Conservation (phyloP, 768 basidiomycete genomes). For the Lepiota subincarnata region DNA sequence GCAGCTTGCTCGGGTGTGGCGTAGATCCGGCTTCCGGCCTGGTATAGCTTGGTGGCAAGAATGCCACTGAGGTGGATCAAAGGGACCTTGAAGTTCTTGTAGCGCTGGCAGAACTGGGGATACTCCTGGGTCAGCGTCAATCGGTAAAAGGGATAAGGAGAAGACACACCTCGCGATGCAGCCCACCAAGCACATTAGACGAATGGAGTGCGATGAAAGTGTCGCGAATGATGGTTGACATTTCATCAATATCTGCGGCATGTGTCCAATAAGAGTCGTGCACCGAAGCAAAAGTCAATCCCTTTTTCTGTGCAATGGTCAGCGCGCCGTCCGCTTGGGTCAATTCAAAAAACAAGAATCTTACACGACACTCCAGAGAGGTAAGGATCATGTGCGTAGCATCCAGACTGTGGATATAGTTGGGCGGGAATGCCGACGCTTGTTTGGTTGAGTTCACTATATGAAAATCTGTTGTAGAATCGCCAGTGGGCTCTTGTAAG, state of each 20-base stretch:
- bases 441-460: constrained; percentile 82
- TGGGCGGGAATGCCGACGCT: constrained; percentile 96
- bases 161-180: constrained; percentile 65
- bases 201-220: constrained; percentile 92
- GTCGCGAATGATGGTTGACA: constrained; percentile 87
- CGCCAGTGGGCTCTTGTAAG: background rate
- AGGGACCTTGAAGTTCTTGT: constrained; percentile 68
- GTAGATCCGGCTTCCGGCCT: constrained; percentile 42
- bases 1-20: constrained; percentile 37
- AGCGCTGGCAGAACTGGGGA: constrained; percentile 68
- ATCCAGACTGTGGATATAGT: constrained; percentile 96
- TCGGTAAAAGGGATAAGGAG: background rate
- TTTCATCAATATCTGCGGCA: constrained; percentile 77
- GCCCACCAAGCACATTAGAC: constrained; percentile 72
- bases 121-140: background rate
- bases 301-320: constrained; percentile 46
- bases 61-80: constrained; percentile 36
- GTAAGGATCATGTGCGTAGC: constrained; percentile 99
- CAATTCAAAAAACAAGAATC: constrained; percentile 20
- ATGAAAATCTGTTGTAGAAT: constrained; percentile 2
- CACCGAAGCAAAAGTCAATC: constrained; percentile 87
- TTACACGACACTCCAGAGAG: constrained; percentile 80
- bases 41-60: constrained; percentile 36
- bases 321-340: background rate
- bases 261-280: constrained; percentile 99